Evolutionary conservation across 768 basidiomycete genomes (phyloP).

Genomic region (Infundibulicybe gibba): DNA sequence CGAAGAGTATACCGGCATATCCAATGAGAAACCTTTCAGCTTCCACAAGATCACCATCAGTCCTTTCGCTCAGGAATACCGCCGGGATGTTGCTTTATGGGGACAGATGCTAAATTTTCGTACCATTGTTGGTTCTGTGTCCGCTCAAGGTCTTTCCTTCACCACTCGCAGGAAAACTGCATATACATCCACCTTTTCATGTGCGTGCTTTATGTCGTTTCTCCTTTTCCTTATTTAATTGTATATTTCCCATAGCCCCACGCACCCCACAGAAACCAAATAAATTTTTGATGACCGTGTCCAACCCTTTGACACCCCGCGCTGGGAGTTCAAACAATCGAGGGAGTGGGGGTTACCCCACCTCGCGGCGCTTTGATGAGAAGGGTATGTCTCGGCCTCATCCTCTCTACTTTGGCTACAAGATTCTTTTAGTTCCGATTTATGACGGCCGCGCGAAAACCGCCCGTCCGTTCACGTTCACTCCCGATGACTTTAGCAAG

Average conservation of each 20-base stretch:
- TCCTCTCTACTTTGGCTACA: not conserved
- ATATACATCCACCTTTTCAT: not conserved
- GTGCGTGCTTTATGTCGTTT: not conserved
- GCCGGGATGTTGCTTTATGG: slow-evolving; percentile 5
- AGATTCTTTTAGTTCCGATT: slow-evolving; percentile 2
- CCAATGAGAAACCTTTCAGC: not conserved
- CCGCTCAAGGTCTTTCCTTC: slow-evolving; percentile 1
- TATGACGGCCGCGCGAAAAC: slow-evolving; percentile 2
- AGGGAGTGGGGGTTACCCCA: not conserved
- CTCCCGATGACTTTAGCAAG: not conserved
- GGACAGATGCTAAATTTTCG: slow-evolving; percentile 2
- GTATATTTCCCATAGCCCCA: not conserved
- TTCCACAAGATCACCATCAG: slow-evolving; percentile 1
- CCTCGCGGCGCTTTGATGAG: not conserved
- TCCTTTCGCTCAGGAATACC: slow-evolving; percentile 5
- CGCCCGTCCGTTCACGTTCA: not conserved
- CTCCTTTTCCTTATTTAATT: not conserved
- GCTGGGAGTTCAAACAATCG: not conserved
- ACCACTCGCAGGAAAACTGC: not conserved
- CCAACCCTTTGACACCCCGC: not conserved
- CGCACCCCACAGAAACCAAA: not conserved
- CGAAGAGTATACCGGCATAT: not conserved
- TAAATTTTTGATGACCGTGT: not conserved
- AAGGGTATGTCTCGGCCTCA: not conserved
- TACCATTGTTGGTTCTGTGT: not conserved